Evolutionary conservation across 441 rosid species (phyloP), one percentile per base, ranked within the genome.

Genomic region (Pelargonium fulgidum): DNA sequence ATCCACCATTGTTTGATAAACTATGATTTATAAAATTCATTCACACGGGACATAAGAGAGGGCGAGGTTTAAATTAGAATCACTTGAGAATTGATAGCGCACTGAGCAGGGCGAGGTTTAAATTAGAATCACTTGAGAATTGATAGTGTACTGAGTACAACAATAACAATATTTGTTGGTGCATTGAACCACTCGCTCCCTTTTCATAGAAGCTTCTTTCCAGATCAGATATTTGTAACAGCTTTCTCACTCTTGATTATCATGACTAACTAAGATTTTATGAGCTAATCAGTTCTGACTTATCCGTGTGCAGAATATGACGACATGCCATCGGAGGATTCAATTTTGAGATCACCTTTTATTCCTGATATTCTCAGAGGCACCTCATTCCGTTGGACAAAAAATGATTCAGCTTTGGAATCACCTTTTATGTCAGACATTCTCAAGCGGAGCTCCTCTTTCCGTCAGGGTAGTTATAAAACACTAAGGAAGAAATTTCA

Each of bases 401-500:
- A 73, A 52, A 83, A 83, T 50, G 83, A 82, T 69, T 67, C 83
- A 42, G 70, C 85, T 68, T 73, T 65, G 20, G 76, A 73, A 71
- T 80, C 89, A 12, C 84, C 94, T 61, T 68, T 85, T 24, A 75
- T 79, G 69, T 81, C 94, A 9, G 92, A 92, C 74, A 82, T 92
- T 22, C 90, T 90, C 2, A 88, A 85, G 76, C 77, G 87, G 73
- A 90, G 87, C 77, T 74, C 87, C 71, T 92, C 98, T 7, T 76
- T 87, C 72, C 84, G 73, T 36, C 87, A 86, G 41, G 78, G 68
- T 70, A 84, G 93, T 79, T 87, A 89, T 52, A 85, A 77, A 74
- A 85, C 93, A 68, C 77, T 91, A 69, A 91, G 82, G 82, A 87
- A 88, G 84, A 88, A 81, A 80, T 78, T 94, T 74, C 96, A 94